phyloP scores from a whole-genome alignment of 257 asterid genomes.

The Solanum tacnaense region DNA sequence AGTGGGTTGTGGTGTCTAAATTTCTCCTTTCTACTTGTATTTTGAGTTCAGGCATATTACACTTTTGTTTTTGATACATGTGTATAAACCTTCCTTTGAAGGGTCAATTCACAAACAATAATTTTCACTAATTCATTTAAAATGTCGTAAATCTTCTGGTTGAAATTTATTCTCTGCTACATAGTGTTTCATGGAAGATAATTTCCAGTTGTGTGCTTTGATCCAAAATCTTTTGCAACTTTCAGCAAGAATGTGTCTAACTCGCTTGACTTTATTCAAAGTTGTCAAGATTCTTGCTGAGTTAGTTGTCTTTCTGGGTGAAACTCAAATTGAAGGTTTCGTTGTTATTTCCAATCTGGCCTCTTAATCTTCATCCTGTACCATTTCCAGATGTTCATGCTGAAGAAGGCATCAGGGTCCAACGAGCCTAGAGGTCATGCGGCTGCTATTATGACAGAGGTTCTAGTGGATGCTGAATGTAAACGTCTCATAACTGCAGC shows the following conservation, averaged over 20 bases:
- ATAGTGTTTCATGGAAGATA: not conserved
- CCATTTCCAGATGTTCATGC: constrained; percentile 50
- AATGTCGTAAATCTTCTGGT: not conserved
- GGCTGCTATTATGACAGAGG: constrained; percentile 78
- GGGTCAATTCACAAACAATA: too few relatives aligned
- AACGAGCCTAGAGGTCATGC: constrained; percentile 77
- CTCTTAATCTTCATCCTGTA: not conserved
- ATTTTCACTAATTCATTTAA: too few relatives aligned
- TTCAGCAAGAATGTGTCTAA: not conserved
- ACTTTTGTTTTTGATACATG: too few relatives aligned
- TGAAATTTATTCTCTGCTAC: not conserved
- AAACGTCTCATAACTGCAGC: constrained; percentile 55
- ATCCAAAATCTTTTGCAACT: not conserved
- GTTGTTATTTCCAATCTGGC: not conserved
- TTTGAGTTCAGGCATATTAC: too few relatives aligned
- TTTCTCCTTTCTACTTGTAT: too few relatives aligned
- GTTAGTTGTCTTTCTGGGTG: not conserved
- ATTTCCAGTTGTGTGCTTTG: not conserved
- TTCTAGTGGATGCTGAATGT: constrained; percentile 72
- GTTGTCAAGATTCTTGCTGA: not conserved
- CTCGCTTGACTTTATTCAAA: not conserved
- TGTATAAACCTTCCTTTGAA: too few relatives aligned
- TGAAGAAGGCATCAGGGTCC: constrained; percentile 54
- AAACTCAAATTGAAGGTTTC: not conserved
- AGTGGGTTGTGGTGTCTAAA: not conserved